Evolutionary conservation across 768 basidiomycete genomes (phyloP).

Genomic region (Trametes cingulata): DNA sequence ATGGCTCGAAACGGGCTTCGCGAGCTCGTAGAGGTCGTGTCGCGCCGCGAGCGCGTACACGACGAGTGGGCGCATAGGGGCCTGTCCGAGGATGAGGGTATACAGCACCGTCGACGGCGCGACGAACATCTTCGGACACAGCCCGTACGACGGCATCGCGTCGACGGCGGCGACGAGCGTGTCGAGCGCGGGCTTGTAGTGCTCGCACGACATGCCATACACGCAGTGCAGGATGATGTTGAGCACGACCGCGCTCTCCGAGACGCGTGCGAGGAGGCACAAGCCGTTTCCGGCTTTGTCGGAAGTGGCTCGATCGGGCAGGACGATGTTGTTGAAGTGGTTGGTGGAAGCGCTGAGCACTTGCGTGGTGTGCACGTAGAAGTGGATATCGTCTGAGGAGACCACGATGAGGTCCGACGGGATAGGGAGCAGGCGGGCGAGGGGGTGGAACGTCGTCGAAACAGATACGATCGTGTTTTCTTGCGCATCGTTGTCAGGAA

Average conservation of each 20-base stretch:
- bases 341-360: constrained; percentile 28
- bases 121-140: constrained; percentile 26
- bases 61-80: constrained; percentile 37
- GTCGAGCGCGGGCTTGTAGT: constrained; percentile 29
- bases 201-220: constrained; percentile 31
- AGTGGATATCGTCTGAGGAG: constrained; percentile 32
- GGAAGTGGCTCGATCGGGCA: constrained; percentile 10
- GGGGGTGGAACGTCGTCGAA: constrained; percentile 26
- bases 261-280: constrained; percentile 31
- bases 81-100: constrained; percentile 35
- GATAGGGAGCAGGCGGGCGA: not conserved
- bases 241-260: constrained; percentile 31
- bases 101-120: constrained; percentile 32
- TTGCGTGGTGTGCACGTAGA: constrained; percentile 31
- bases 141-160: constrained; percentile 30
- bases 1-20: constrained; percentile 38
- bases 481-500: not conserved
- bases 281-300: constrained; percentile 34
- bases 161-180: constrained; percentile 25
- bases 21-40: constrained; percentile 38
- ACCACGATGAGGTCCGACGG: constrained; percentile 28
- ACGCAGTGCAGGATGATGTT: constrained; percentile 37
- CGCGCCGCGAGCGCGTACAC: constrained; percentile 44
- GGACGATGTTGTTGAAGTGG: constrained; percentile 19
- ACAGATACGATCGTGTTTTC: constrained; percentile 15